Conservation (phyloP, 1,139 yeast genomes). For the Blastobotrys raffinosifermentans region DNA sequence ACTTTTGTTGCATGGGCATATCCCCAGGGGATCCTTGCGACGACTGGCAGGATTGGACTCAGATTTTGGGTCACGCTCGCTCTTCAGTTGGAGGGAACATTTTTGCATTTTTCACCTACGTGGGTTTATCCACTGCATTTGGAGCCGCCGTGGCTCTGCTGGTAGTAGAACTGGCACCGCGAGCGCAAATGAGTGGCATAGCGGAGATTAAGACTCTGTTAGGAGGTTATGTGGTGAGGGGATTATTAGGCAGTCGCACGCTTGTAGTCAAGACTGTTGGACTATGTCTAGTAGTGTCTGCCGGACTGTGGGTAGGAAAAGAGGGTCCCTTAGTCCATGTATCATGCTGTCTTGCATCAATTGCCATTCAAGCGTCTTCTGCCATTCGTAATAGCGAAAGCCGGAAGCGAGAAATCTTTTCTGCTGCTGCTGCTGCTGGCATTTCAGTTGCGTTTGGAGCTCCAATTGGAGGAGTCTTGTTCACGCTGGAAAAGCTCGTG, state of each 20-base stretch:
- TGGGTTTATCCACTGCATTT: constrained; percentile 32
- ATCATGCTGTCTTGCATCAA: constrained; percentile 59
- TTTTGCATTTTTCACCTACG: constrained; percentile 35
- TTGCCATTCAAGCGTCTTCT: constrained; percentile 36
- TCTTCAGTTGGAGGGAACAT: constrained; percentile 30
- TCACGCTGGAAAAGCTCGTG: constrained; percentile 70
- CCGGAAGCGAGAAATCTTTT: constrained; percentile 49
- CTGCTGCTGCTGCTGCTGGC: constrained; percentile 91
- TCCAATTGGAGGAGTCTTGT: constrained; percentile 90
- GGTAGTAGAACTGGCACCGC: constrained; percentile 37
- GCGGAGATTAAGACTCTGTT: constrained; percentile 61
- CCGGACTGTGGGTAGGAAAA: constrained; percentile 86
- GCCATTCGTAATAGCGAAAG: constrained; percentile 29
- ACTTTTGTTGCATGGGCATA: constrained; percentile 36
- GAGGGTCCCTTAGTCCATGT: constrained; percentile 94
- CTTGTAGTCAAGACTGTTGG: constrained; percentile 49
- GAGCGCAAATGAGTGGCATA: constrained; percentile 59
- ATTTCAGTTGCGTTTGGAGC: constrained; percentile 92
- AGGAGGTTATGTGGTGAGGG: constrained; percentile 50
- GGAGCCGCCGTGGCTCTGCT: constrained; percentile 33
- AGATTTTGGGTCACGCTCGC: constrained; percentile 13
- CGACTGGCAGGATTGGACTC: constrained; percentile 41
- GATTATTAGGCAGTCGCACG: constrained; percentile 45
- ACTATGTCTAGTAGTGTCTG: constrained; percentile 60
- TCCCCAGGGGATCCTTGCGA: constrained; percentile 32